Base-by-base conservation (phyloP, 164 flowering plant genomes). In the Warburgia ugandensis region DNA sequence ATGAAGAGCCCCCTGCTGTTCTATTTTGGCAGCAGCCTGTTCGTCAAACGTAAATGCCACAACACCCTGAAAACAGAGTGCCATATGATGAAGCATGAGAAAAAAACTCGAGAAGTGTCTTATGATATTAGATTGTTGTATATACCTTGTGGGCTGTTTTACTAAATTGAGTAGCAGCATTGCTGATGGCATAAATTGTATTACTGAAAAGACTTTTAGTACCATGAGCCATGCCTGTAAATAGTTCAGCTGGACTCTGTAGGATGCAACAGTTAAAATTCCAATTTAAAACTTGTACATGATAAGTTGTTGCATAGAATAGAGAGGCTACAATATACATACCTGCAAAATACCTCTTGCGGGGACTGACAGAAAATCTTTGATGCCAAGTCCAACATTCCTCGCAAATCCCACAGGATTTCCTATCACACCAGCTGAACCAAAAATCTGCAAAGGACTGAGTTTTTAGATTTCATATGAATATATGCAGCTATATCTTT, bases 371-470 rank as follows among this genome's bases (percentile, higher is more conserved):
- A 92, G 52, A 60, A 92, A 92, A 57, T 92, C 98, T 71, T 73
- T 83, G 61, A 92, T 75, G 44, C 98, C 98, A 42, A 74, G 83
- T 35, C 91, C 88, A 37, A 92, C 58, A 58, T 77, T 87, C 66
- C 96, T 72, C 8, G 88, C 95, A 61, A 92, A 92, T 46, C 96
- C 98, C 79, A 92, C 74, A 16, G 98, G 98, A 66, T 92, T 92
- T 22, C 98, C 98, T 19, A 92, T 83, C 20, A 92, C 94, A 58
- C 98, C 96, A 70, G 95, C 98, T 61, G 98, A 92, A 40, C 95
- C 96, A 69, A 92, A 82, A 29, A 92, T 77, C 98, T 91, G 77
- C 56, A 67, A 47, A n/a, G n/a, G n/a, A n/a, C n/a, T n/a, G n/a
- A n/a, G n/a, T n/a, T n/a, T n/a, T n/a, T n/a, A n/a, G n/a, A n/a